phyloP scores from a whole-genome alignment of 2,329 filamentous ascomycete genomes.

The Drechslerella dactyloides region DNA sequence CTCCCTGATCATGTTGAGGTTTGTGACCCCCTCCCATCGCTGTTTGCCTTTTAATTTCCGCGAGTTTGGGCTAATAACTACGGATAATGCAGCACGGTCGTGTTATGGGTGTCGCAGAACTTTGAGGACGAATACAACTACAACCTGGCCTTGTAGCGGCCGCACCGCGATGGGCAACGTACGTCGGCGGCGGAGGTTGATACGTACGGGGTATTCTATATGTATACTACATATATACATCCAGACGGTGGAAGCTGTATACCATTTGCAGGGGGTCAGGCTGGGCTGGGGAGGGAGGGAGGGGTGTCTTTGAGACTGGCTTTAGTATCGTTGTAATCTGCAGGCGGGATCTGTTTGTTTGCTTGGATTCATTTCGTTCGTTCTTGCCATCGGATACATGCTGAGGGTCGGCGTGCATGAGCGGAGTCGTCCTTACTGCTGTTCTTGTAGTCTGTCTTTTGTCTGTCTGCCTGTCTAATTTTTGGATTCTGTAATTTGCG shows the following conservation, averaged over 20 bases:
- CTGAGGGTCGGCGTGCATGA: neutral
- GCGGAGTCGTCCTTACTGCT: neutral
- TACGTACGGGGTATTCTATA: no score
- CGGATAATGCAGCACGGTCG: conserved; percentile 63
- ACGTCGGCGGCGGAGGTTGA: neutral
- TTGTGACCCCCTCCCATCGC: conserved; percentile 54
- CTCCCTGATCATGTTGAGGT: conserved; percentile 71
- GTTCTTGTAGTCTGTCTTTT: conserved; percentile 10
- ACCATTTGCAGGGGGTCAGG: no score
- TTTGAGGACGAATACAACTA: conserved; percentile 77
- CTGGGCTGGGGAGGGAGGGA: no score
- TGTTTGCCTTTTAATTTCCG: no score
- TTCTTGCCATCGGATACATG: conserved; percentile 3
- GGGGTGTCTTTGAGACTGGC: no score
- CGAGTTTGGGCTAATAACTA: neutral
- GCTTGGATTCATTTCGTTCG: conserved; percentile 9
- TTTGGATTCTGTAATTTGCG: neutral
- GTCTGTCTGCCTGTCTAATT: conserved; percentile 9
- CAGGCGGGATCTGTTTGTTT: no score
- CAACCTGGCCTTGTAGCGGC: conserved; percentile 66
- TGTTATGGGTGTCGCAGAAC: conserved; percentile 74
- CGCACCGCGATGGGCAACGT: neutral
- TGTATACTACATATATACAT: no score
- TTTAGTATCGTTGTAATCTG: no score
- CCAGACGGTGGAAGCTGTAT: no score